Base-by-base conservation (phyloP, 108 stramenopile genomes). In the Skeletonema potamos region DNA sequence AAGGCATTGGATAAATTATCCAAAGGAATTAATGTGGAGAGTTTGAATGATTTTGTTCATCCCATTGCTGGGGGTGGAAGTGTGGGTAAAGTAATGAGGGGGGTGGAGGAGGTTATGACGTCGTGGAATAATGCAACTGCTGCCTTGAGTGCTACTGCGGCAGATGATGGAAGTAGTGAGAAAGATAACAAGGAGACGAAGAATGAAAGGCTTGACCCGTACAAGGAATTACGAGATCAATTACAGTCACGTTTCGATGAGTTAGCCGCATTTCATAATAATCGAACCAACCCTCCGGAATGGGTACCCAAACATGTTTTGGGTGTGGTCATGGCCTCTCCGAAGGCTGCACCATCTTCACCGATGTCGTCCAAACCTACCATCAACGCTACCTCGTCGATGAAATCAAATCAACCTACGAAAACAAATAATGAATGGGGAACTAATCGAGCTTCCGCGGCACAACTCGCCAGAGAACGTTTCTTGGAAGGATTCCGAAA, bases 61-160 rank as follows among this genome's bases (percentile, higher is more conserved):
- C 68, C 68, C 3, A 64, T 77, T 36, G 61, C 76, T 10, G 76
- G 76, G 24, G 48, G 48, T 20, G 76, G 57, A 26, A 39, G 62
- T 64, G 68, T 77, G 12, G 68, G 68, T 10, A 58, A 48, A 43
- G 68, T 59, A n/a, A 63, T 69, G 39, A 41, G 28, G 32, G 68
- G 67, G 30, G 48, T 64, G 2, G 76, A 77, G 29, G 56, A 63
- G 13, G 59, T 77, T 57, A 77, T 77, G 76, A 39, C 51, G n/a
- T n/a, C 56, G 20, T 77, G 76, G 76, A 70, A 63, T 32, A 62
- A 70, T 51, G 48, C 48, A 6, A 51, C 39, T 41, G 39, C 30
- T 32, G 30, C 30, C 30, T 32, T 32, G 30, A 32, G 30, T 32
- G 30, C 30, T 32, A 6, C 30, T 32, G 30, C 39, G 46, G 74